phyloP scores from a whole-genome alignment of 1,284 basidiomycete species.

The Testicularia cyperi region DNA sequence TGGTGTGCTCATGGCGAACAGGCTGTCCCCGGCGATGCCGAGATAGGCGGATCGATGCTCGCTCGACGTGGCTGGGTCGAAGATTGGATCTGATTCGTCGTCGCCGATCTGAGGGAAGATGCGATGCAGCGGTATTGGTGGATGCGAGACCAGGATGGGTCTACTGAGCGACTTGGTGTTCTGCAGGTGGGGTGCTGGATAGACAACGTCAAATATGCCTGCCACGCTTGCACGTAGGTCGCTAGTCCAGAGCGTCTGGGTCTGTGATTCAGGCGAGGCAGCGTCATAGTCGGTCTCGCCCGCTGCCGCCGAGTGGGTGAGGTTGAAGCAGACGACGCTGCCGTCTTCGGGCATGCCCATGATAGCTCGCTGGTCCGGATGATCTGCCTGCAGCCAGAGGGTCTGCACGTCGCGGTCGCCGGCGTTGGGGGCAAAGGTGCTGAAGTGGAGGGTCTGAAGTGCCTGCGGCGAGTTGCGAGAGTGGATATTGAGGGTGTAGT shows the following conservation, averaged over 20 bases:
- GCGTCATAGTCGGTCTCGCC: constrained; percentile 2
- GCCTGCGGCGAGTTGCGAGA: constrained; percentile 44
- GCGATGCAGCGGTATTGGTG: constrained; percentile 27
- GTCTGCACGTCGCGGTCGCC: constrained; percentile 52
- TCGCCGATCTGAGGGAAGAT: constrained; percentile 40
- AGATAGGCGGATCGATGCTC: constrained; percentile 36
- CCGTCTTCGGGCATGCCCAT: constrained; percentile 54
- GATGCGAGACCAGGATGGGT: constrained; percentile 45
- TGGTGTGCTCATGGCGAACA: constrained; percentile 50
- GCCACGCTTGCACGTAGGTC: constrained; percentile 41
- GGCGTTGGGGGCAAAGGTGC: constrained; percentile 54
- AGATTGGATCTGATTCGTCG: constrained; percentile 1
- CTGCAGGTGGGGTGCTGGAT: constrained; percentile 37
- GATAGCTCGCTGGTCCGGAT: constrained; percentile 43
- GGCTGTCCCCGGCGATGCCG: constrained; percentile 45
- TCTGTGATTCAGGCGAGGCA: too few relatives aligned
- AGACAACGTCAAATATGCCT: constrained; percentile 50
- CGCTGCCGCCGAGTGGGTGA: constrained; percentile 9
- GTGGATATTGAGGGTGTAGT: constrained; percentile 59
- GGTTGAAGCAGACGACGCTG: constrained; percentile 52
- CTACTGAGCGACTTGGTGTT: constrained; percentile 37
- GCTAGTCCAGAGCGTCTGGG: constrained; percentile 29
- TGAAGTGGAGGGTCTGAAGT: constrained; percentile 53
- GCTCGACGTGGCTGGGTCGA: neutral
- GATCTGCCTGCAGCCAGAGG: constrained; percentile 43